Evolutionary conservation across 768 basidiomycete species (phyloP), one percentile per base, ranked within the genome.

Genomic region (Sistotremastrum niveocremeum): DNA sequence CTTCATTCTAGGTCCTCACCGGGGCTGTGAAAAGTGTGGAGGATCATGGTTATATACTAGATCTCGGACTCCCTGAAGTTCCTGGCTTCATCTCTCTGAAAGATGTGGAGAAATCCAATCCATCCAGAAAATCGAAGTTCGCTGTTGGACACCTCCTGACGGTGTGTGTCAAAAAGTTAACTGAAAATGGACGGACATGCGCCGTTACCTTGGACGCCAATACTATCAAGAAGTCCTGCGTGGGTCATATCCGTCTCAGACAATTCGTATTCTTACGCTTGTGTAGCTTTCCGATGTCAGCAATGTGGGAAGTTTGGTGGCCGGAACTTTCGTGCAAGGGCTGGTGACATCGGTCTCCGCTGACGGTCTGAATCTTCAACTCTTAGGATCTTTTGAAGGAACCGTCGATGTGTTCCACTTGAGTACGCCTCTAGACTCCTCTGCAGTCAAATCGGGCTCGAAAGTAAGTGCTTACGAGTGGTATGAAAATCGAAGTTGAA

Each of bases 1-100:
- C 39, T 48, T 40, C 12, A 12, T 62, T 44, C 45, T 56, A 93
- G 89, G 79, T 78, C 20, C 56, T 95, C 39, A 74, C 81, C 0
- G 85, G 78, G 8, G 76, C 81, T 34, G 71, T 94, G 42, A 80
- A 79, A 62, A 87, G 82, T 55, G 66, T 85, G 11, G 95, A 99
- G 65, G 95, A 98, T 56, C 88, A 95, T 60, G 93, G 95, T 1
- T 97, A 94, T 64, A 75, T 82, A 46, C 69, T 99, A 6, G 87
- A 91, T 52, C 66, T 95, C 36, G 94, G 91, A 2, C 56, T 95
- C 11, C 60, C 77, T 7, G 79, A 73, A n/a, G 61, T 86, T 34
- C 76, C 86, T 49, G 87, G 87, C 37, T 99, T 97, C 63, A 60
- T 98, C 41, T 72, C 81, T 2, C 86, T 85, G 67, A 79, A 80